Conservation (phyloP, 371 early-diverging fungal species). For the Enterospora canceri region DNA sequence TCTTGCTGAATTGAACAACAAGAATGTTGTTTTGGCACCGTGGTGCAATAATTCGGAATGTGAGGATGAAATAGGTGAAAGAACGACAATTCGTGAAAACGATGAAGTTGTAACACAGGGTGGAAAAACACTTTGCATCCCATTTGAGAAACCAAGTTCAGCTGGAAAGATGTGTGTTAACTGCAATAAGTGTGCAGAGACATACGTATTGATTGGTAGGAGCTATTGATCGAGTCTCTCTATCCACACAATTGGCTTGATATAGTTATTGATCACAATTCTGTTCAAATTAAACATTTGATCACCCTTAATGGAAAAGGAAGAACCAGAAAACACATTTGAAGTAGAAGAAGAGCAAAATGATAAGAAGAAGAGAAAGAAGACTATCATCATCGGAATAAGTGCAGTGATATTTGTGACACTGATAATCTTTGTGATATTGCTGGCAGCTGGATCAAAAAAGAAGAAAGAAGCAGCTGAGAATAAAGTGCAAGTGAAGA, state of each 20-base stretch:
- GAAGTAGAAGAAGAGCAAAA: not conserved
- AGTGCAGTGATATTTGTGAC: no score
- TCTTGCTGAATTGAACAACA: conserved; percentile 70
- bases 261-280: not conserved
- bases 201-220: conserved; percentile 72
- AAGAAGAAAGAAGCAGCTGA: no score
- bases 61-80: conserved; percentile 86
- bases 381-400: no score
- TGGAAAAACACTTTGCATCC: conserved; percentile 96
- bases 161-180: conserved; percentile 67
- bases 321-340: not conserved
- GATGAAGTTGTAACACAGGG: conserved; percentile 78
- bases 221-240: conserved; percentile 65
- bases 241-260: not conserved
- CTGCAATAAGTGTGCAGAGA: conserved; percentile 67
- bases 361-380: no score
- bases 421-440: no score
- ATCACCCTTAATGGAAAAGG: not conserved
- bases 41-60: conserved; percentile 85
- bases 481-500: no score
- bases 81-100: conserved; percentile 59
- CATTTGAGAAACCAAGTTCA: conserved; percentile 69
- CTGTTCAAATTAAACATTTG: not conserved
- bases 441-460: no score
- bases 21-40: conserved; percentile 74